Conservation (phyloP, 768 basidiomycete genomes). For the Auriscalpium microsporum region DNA sequence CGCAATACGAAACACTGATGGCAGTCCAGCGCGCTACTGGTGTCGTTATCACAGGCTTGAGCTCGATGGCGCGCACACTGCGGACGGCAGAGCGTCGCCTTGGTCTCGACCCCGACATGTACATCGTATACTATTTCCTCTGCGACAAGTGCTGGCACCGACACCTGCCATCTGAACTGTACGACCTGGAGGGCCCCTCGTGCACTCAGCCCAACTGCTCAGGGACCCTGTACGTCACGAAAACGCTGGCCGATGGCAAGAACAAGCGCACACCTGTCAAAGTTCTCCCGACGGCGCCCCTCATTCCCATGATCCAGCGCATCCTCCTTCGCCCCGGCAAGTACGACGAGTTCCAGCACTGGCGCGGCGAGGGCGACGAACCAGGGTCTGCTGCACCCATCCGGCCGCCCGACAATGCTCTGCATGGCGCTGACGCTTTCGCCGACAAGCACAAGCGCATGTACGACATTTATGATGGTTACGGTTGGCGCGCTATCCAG, state of each 20-base stretch:
- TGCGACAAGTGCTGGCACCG: background rate
- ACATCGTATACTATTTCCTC: background rate
- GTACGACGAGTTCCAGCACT: too few species aligned
- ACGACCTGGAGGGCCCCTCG: background rate
- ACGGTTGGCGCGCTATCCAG: conserved; percentile 18
- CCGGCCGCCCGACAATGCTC: background rate
- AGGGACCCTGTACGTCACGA: background rate
- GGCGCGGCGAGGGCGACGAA: conserved; percentile 11
- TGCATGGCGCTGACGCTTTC: conserved; percentile 8
- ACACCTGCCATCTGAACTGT: background rate
- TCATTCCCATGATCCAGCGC: too few species aligned
- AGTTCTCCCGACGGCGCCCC: too few species aligned
- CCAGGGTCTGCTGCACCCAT: conserved; percentile 9
- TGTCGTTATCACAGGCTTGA: background rate
- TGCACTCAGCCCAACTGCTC: background rate
- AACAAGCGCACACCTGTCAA: too few species aligned
- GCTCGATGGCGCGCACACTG: background rate
- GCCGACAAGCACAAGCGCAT: conserved; percentile 4
- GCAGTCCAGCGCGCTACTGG: background rate
- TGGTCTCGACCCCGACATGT: background rate
- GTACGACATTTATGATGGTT: conserved; percentile 20
- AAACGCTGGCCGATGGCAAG: too few species aligned
- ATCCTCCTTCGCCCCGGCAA: too few species aligned
- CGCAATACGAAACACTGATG: background rate
- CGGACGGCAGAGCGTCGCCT: background rate